Evolutionary conservation across 2,329 filamentous ascomycete species (phyloP), one percentile per base, ranked within the genome.

Genomic region (Ciborinia camelliae): DNA sequence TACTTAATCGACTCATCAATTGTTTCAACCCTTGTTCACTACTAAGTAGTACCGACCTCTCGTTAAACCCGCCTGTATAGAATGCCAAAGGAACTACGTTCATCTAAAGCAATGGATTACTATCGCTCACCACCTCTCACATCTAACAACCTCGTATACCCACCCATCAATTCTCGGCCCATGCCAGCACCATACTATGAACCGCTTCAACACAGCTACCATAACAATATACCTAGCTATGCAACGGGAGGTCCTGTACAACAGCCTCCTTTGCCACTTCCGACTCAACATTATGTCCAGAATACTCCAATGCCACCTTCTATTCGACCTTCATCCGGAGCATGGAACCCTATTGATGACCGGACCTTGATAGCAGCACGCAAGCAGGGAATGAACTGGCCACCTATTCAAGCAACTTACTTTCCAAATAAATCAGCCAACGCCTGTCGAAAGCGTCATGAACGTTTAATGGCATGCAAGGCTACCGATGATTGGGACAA

Each of bases 361-460:
- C 83, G 89, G 71, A 85, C 85, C 45, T 84, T 96, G 51, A 81
- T 94, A 68, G 79, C 81, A 51, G 90, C 91, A 20, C 85, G 92
- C 62, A 85, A 88, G 55, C 85, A 88, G 72, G 90, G 90, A 30
- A 83, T 92, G 75, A 94, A 93, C 77, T 96, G 92, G 92, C 84
- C 85, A 62, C 88, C 91, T 71, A 95, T 96, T 74, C 88, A 92
- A 71, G 81, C 82, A 67, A 85, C 83, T 67, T 86, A 91, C 77
- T 96, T 96, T 75, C 89, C 88, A 1, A 82, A 78, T 75, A 96
- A 96, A 80, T 86, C 85, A 10, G 80, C 73, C 2, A 75, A 75
- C 75, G 92, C 92, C 23, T 96, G 92, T 78, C 90, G 92, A 69
- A 96, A 96, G 79, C 86, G 92, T 63, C 91, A 96, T 73, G 92